These are phyloP conservation scores for Lentinula novae-zelandiae DNA, from an alignment of 1,284 basidiomycete genomes.

Conservation along the genomic window DNA sequence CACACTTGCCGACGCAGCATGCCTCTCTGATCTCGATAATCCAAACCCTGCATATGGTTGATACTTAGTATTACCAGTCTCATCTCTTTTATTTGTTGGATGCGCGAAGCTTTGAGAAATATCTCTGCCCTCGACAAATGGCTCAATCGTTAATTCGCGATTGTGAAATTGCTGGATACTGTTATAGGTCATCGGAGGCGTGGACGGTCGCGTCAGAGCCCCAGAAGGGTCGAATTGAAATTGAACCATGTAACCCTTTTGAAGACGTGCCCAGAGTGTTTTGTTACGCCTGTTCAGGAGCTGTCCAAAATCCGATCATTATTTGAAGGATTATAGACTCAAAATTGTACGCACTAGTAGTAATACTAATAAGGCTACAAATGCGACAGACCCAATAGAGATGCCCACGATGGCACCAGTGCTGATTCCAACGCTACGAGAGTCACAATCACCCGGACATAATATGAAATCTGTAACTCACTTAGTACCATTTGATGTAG, in stretches of 20 bases:
- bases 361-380: slow-evolving; percentile 16
- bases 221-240: slow-evolving; percentile 22
- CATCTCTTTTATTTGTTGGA: neutral
- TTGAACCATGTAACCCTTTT: slow-evolving; percentile 25
- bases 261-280: slow-evolving; percentile 22
- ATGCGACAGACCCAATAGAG: slow-evolving; percentile 14
- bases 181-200: neutral
- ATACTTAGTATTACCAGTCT: neutral
- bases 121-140: neutral
- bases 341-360: slow-evolving; percentile 17
- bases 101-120: neutral
- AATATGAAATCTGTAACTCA: neutral
- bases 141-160: neutral
- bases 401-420: slow-evolving; percentile 18
- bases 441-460: neutral
- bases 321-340: neutral
- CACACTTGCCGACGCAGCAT: neutral
- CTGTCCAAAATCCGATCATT: slow-evolving; percentile 8
- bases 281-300: slow-evolving; percentile 23
- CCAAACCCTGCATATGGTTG: slow-evolving; percentile 11
- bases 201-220: neutral
- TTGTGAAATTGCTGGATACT: neutral
- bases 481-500: neutral
- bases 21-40: slow-evolving; percentile 3
- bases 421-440: neutral